A percentile compares a stretch with the other conserved stretches of the same genome.
Conservation (phyloP, 139 green algal genomes). For the Closterium sp. region DNA sequence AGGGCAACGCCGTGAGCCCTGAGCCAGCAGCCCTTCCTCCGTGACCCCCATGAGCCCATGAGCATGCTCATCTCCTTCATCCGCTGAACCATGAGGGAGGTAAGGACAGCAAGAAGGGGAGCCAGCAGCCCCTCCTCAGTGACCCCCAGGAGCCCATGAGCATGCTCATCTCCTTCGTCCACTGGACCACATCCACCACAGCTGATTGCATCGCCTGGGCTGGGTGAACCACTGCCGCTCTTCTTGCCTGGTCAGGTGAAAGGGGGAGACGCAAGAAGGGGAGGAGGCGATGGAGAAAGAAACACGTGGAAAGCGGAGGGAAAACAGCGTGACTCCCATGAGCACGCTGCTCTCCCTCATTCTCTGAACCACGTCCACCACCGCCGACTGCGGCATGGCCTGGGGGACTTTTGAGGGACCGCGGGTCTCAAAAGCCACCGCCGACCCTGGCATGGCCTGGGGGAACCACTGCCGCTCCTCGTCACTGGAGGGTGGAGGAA, state of each 20-base stretch:
- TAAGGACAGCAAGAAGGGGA: neutral
- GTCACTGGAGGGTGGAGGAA: neutral
- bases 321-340: neutral
- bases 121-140: neutral
- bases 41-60: neutral
- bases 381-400: too few relatives aligned
- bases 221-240: neutral
- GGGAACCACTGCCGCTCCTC: neutral
- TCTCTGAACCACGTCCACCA: too few relatives aligned
- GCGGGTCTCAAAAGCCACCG: too few relatives aligned
- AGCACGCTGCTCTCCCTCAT: neutral
- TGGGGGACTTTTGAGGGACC: too few relatives aligned
- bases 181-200: constrained; percentile 34
- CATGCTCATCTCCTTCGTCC: constrained; percentile 54
- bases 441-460: constrained; percentile 39
- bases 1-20: too few relatives aligned
- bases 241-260: neutral
- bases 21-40: neutral
- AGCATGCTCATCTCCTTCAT: constrained; percentile 51
- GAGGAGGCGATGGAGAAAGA: neutral
- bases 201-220: constrained; percentile 23
- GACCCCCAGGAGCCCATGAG: neutral
- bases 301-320: neutral
- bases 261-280: neutral
- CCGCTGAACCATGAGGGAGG: constrained; percentile 29